phyloP scores from a whole-genome alignment of 306 rosid species.

The Mucuna pruriens region DNA sequence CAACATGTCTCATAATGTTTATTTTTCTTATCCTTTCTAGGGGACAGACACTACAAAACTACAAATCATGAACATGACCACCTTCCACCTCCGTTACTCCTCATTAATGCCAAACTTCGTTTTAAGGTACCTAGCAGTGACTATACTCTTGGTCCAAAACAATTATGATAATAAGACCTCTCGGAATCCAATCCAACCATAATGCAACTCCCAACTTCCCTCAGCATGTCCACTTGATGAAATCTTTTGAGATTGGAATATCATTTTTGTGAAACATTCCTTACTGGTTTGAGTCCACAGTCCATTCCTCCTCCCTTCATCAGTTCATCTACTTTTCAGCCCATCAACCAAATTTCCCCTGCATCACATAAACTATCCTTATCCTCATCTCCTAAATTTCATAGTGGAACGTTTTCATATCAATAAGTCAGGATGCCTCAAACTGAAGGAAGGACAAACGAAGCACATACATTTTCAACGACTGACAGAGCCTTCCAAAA shows the following conservation, averaged over 20 bases:
- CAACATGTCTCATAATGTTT: background rate
- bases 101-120: conserved; percentile 13
- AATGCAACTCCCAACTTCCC: background rate
- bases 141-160: background rate
- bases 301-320: background rate
- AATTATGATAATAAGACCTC: background rate
- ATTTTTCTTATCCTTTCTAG: background rate
- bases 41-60: background rate
- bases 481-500: background rate
- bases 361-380: conserved; percentile 20
- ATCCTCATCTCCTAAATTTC: conserved; percentile 29
- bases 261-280: background rate
- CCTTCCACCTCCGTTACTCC: background rate
- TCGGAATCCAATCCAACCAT: background rate
- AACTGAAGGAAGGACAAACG: background rate
- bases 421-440: background rate
- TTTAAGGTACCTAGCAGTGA: background rate
- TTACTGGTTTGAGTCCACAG: background rate
- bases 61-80: background rate
- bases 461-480: background rate
- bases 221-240: background rate
- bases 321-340: conserved; percentile 1
- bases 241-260: background rate
- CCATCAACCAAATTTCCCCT: background rate
- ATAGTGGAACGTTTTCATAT: conserved; percentile 4